Evolutionary conservation across 805 yeast genomes (phyloP), one percentile per base, ranked within the genome.

Genomic region (Wickerhamiella occidentalis): DNA sequence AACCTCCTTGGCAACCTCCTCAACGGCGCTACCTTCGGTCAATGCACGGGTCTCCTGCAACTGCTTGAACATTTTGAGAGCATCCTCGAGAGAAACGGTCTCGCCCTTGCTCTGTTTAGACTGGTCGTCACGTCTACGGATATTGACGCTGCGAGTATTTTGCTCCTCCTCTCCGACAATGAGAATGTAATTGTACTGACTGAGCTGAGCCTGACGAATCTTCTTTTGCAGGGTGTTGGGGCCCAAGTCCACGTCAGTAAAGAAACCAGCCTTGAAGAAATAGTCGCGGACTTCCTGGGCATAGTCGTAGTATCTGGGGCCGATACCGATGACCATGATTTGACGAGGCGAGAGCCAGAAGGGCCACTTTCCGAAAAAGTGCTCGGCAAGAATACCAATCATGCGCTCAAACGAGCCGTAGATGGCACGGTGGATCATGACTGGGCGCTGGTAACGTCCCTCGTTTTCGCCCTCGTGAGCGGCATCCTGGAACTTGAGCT

Each of bases 341-440:
- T 92, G 99, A 73, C 98, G 83, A 63, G 99, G 99, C n/a, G 97
- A 88, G 65, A 92, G 76, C 98, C 98, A 92, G 77, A 92, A 85
- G 63, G 99, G 99, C 99, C 99, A 92, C 68, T 87, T 92, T 63
- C 99, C 99, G 64, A 88, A 95, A 71, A 75, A 92, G 73, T 92
- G 98, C 71, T 92, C 99, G 52, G 95, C 88, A 68, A 92, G 79
- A 60, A 92, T 90, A 55, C 96, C 98, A 55, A 95, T 85, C 97
- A 92, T 88, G 76, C 99, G 85, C 76, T 92, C 99, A 53, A 92
- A 94, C 42, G 96, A 85, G 58, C 99, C 99, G 64, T 90, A 77
- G 58, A 92, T 86, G 57, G 99, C 99, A 72, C 99, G 85, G 74
- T 92, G 99, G 64, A 92, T 90, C 97, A 92, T 92, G 50, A 92